Base-by-base conservation (phyloP, 108 stramenopile species). In the Skeletonema marinoi region DNA sequence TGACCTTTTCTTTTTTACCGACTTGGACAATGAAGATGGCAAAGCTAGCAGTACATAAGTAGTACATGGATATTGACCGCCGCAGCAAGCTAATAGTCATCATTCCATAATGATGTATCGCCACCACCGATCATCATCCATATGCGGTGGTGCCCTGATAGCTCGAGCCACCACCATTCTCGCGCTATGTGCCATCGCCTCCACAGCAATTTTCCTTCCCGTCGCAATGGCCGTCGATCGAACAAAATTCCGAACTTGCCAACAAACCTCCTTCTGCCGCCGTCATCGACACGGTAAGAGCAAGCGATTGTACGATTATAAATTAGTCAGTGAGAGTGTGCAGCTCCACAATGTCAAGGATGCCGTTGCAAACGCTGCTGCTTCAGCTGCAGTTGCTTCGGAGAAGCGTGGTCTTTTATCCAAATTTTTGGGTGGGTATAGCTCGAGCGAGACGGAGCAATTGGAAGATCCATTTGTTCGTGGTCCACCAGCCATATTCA, bases 241-340 rank as follows among this genome's bases (percentile, higher is more conserved):
- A 74, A 87, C 86, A 68, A 99, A 99, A 85, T 99, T 99, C 80
- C 85, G 98, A 29, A 99, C 96, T 16, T 99, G 99, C 74, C 66
- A 86, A 13, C 93, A 98, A 78, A 98, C 98, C 2, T 93, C 96
- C 44, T 99, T 99, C 85, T 99, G 99, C 72, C 90, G 95, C 56
- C 89, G 97, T 32, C 96, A 98, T 77, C 93, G 98, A 0, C 82
- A 88, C 32, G 75, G 85, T 17, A 80, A 87, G 54, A 82, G 87
- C 32, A 61, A 66, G 19, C 9, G 60, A 30, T 63, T 92, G 60
- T 92, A 90, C 69, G 76, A 88, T 11, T 94, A 93, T 70, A 74
- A 77, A 41, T 38, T 96, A 11, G 60, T 77, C 19, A 33, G 67
- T 30, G 88, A 90, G 30, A 89, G 84, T 39, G 84, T 95, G 60